A percentile compares a stretch with the other conserved stretches of the same genome.
phyloP scores from a whole-genome alignment of 2,329 filamentous ascomycete species.

The Cylindrodendrum hubeiense region DNA sequence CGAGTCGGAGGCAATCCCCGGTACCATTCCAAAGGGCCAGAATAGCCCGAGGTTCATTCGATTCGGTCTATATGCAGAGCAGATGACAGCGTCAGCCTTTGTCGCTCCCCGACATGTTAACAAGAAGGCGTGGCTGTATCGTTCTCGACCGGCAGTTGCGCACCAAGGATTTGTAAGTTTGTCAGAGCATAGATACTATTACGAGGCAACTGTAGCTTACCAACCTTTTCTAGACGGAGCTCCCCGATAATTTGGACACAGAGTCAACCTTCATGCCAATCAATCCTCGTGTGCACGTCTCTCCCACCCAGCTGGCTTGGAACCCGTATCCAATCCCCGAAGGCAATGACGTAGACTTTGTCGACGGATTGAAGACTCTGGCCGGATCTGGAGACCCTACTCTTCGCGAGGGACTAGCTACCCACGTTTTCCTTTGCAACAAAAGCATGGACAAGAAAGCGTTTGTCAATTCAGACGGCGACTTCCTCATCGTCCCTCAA shows the following conservation, averaged over 20 bases:
- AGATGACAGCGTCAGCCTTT: slow-evolving; percentile 54
- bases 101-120: slow-evolving; percentile 43
- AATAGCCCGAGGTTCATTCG: slow-evolving; percentile 55
- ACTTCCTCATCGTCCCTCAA: slow-evolving; percentile 75
- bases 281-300: slow-evolving; percentile 33
- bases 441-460: slow-evolving; percentile 59
- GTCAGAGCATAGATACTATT: neutral
- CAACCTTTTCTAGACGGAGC: neutral
- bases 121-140: slow-evolving; percentile 45
- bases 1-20: slow-evolving; percentile 57
- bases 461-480: slow-evolving; percentile 71
- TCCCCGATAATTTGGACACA: slow-evolving; percentile 14
- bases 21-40: slow-evolving; percentile 57
- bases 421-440: slow-evolving; percentile 61
- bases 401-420: slow-evolving; percentile 59
- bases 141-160: slow-evolving; percentile 42
- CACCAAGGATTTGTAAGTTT: slow-evolving; percentile 39
- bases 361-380: slow-evolving; percentile 60
- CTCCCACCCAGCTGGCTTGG: slow-evolving; percentile 33
- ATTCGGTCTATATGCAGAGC: slow-evolving; percentile 55
- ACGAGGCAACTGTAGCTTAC: neutral
- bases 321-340: slow-evolving; percentile 25
- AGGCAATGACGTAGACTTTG: slow-evolving; percentile 54
- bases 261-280: slow-evolving; percentile 31
- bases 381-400: slow-evolving; percentile 62